Percentiles rank a stretch among this genome's conserved stretches.
Evolutionary conservation across 345 rosid genomes (phyloP).

Genomic region (Salix arbutifolia): DNA sequence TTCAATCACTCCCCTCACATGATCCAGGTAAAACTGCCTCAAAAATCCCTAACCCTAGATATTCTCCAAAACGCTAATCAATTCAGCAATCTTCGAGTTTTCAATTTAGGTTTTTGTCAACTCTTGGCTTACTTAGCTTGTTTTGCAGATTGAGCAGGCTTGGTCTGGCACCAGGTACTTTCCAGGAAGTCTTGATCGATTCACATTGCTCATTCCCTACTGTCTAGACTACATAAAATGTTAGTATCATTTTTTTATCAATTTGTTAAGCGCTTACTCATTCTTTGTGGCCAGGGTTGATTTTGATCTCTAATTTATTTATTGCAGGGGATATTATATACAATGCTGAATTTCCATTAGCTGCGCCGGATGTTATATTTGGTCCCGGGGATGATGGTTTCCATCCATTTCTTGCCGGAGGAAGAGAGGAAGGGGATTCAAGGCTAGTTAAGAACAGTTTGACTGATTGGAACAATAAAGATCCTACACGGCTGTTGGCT

Average conservation of each 20-base stretch:
- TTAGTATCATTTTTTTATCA: conserved; percentile 29
- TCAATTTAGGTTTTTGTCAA: conserved; percentile 14
- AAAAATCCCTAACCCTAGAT: not conserved
- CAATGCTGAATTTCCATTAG: conserved; percentile 67
- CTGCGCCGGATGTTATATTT: conserved; percentile 81
- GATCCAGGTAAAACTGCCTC: conserved; percentile 49
- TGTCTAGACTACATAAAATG: conserved; percentile 80
- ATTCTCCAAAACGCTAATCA: not conserved
- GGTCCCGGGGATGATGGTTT: conserved; percentile 78
- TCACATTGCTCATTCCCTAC: conserved; percentile 81
- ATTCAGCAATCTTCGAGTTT: not conserved
- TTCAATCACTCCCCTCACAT: conserved; percentile 50
- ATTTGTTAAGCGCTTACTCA: not conserved
- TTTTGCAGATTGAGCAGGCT: conserved; percentile 67
- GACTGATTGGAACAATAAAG: conserved; percentile 66
- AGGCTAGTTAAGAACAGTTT: conserved; percentile 34
- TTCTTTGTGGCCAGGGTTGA: not conserved
- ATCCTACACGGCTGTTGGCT: conserved; percentile 52
- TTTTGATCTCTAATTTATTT: not conserved
- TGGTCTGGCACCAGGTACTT: conserved; percentile 71
- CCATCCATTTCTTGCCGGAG: conserved; percentile 39
- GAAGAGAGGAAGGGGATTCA: conserved; percentile 31
- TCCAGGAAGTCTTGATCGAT: conserved; percentile 65
- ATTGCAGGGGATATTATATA: conserved; percentile 79
- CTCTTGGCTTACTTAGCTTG: not conserved